These are phyloP conservation scores for Bathelium albidoporum DNA, from an alignment of 495 filamentous ascomycete genomes.

Conservation along the genomic window DNA sequence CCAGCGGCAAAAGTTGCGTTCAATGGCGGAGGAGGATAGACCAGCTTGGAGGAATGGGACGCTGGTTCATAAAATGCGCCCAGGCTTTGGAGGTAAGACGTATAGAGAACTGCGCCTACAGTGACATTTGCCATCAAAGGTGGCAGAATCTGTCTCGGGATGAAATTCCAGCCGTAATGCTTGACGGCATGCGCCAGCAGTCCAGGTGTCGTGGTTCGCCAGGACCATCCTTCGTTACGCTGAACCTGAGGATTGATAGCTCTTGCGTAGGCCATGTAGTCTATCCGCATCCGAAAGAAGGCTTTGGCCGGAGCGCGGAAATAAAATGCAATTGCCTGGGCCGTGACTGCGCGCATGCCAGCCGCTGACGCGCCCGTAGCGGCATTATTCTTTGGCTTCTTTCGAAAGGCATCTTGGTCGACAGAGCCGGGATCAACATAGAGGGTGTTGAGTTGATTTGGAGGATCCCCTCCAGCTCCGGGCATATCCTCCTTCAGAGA, in stretches of 20 bases:
- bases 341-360: conserved; percentile 65
- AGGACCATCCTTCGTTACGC: conserved; percentile 50
- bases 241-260: conserved; percentile 54
- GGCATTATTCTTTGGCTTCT: conserved; percentile 47
- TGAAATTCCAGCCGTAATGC: conserved; percentile 73
- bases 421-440: neutral
- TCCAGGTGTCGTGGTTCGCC: conserved; percentile 65
- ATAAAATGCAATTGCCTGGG: conserved; percentile 75
- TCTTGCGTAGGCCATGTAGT: conserved; percentile 64
- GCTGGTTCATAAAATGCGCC: conserved; percentile 62
- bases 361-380: conserved; percentile 69
- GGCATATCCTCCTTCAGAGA: neutral
- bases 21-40: conserved; percentile 63
- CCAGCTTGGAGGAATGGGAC: conserved; percentile 53
- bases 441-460: neutral
- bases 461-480: neutral
- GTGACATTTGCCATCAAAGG: conserved; percentile 74
- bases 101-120: conserved; percentile 78
- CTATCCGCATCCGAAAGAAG: conserved; percentile 79
- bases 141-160: conserved; percentile 80
- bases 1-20: conserved; percentile 63
- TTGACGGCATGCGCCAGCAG: conserved; percentile 69
- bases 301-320: conserved; percentile 82
- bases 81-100: conserved; percentile 73
- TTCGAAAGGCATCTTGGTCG: conserved; percentile 6